Conservation (phyloP, 768 basidiomycete species). For the Russula griseocarnosa region DNA sequence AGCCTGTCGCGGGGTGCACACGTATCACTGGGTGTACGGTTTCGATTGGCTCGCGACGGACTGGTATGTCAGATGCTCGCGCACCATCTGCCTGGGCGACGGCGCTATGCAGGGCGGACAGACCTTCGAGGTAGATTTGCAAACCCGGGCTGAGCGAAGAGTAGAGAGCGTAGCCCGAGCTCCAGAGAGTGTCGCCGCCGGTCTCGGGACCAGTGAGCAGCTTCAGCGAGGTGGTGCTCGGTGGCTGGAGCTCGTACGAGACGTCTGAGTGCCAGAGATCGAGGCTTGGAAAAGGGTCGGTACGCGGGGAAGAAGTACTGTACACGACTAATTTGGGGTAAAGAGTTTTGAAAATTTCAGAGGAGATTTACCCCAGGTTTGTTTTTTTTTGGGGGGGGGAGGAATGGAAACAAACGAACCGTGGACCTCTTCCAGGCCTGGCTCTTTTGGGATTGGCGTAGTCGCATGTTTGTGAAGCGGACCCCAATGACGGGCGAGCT, state of each 20-base stretch:
- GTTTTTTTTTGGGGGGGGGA: too few relatives aligned
- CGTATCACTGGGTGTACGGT: slow-evolving; percentile 72
- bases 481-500: slow-evolving; percentile 68
- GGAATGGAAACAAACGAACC: slow-evolving; percentile 38
- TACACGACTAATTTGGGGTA: slow-evolving; percentile 53
- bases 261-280: slow-evolving; percentile 85
- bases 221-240: slow-evolving; percentile 72
- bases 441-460: slow-evolving; percentile 65
- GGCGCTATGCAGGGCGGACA: slow-evolving; percentile 54
- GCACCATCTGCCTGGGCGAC: slow-evolving; percentile 40
- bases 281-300: slow-evolving; percentile 63
- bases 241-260: slow-evolving; percentile 80
- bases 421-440: slow-evolving; percentile 73
- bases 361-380: slow-evolving; percentile 1
- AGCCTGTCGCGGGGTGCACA: slow-evolving; percentile 79
- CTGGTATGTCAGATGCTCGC: slow-evolving; percentile 10
- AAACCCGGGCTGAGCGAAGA: slow-evolving; percentile 55
- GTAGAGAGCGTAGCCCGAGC: slow-evolving; percentile 52
- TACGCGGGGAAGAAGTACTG: slow-evolving; percentile 59
- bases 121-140: slow-evolving; percentile 53
- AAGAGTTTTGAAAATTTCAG: not conserved
- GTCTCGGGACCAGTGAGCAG: slow-evolving; percentile 63
- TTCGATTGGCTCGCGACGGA: slow-evolving; percentile 26
- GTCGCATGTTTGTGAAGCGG: slow-evolving; percentile 81
- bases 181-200: slow-evolving; percentile 38